Conservation (phyloP, 768 basidiomycete species). For the Trametes sanguinea region DNA sequence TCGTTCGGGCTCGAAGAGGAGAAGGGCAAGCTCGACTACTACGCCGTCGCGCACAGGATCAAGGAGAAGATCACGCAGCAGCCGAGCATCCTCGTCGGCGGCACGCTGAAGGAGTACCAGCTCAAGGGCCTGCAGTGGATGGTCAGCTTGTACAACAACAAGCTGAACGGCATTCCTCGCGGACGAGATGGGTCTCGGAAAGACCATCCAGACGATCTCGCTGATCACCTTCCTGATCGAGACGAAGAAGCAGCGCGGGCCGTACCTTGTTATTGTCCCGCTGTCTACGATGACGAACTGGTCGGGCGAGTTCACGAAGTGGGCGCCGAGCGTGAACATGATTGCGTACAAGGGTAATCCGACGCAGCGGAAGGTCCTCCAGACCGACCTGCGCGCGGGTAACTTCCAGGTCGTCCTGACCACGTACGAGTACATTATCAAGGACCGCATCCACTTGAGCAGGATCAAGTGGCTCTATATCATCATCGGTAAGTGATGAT, state of each 20-base stretch:
- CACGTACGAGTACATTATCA: slow-evolving; percentile 97
- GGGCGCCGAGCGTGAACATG: slow-evolving; percentile 82
- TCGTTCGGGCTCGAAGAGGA: slow-evolving; percentile 64
- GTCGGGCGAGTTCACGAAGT: slow-evolving; percentile 96
- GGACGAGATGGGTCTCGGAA: slow-evolving; percentile 97
- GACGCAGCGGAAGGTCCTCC: slow-evolving; percentile 72
- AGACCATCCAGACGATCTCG: slow-evolving; percentile 94
- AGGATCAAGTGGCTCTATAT: slow-evolving; percentile 97
- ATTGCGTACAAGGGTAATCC: slow-evolving; percentile 95
- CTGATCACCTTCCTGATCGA: slow-evolving; percentile 95
- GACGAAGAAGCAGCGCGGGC: slow-evolving; percentile 84
- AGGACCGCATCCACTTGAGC: slow-evolving; percentile 86
- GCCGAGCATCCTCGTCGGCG: slow-evolving; percentile 76
- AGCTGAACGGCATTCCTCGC: slow-evolving; percentile 94
- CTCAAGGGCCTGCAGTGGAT: slow-evolving; percentile 97
- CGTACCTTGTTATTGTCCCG: slow-evolving; percentile 94
- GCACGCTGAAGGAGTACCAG: slow-evolving; percentile 93
- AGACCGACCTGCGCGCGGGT: slow-evolving; percentile 72
- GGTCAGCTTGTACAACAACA: slow-evolving; percentile 97
- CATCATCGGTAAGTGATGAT: slow-evolving; percentile 75
- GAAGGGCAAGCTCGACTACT: slow-evolving; percentile 89
- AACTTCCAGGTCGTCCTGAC: slow-evolving; percentile 93
- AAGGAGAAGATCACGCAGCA: slow-evolving; percentile 82
- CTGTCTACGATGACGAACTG: slow-evolving; percentile 97
- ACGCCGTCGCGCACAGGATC: slow-evolving; percentile 90